These are phyloP conservation scores for Aspergillus luchuensis DNA, from an alignment of 2,329 filamentous ascomycete species.

Conservation along the genomic window DNA sequence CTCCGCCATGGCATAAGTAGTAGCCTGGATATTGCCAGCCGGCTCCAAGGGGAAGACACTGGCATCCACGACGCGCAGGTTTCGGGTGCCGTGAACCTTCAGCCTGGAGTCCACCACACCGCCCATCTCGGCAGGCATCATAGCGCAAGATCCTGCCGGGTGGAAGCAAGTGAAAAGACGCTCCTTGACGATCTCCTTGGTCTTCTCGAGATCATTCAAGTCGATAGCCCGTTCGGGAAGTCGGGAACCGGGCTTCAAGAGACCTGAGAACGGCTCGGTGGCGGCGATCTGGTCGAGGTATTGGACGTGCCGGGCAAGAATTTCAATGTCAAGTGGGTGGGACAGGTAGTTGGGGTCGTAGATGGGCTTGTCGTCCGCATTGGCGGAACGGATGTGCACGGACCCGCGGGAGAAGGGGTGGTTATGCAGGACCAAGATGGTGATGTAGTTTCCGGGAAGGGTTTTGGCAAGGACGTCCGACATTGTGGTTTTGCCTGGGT, in stretches of 20 bases:
- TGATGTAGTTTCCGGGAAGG: constrained; percentile 24
- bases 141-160: constrained; percentile 34
- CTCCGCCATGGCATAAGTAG: constrained; percentile 41
- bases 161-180: constrained; percentile 30
- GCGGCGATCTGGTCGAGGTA: constrained; percentile 26
- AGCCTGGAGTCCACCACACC: constrained; percentile 34
- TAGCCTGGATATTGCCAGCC: constrained; percentile 40
- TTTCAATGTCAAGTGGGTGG: constrained; percentile 46
- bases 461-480: constrained; percentile 17
- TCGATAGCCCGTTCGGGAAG: constrained; percentile 12
- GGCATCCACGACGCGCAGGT: constrained; percentile 39
- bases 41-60: constrained; percentile 40
- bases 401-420: constrained; percentile 39
- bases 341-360: constrained; percentile 51
- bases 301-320: constrained; percentile 37
- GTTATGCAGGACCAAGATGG: constrained; percentile 23
- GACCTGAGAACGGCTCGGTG: constrained; percentile 22
- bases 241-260: constrained; percentile 21
- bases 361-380: constrained; percentile 38
- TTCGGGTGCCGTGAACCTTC: constrained; percentile 33
- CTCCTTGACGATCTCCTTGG: constrained; percentile 26
- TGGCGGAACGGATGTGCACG: constrained; percentile 34
- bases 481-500: constrained; percentile 17
- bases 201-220: constrained; percentile 20
- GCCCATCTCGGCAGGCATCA: constrained; percentile 32